phyloP scores from a whole-genome alignment of 2,329 filamentous ascomycete genomes.

The Ambrosiella xylebori region DNA sequence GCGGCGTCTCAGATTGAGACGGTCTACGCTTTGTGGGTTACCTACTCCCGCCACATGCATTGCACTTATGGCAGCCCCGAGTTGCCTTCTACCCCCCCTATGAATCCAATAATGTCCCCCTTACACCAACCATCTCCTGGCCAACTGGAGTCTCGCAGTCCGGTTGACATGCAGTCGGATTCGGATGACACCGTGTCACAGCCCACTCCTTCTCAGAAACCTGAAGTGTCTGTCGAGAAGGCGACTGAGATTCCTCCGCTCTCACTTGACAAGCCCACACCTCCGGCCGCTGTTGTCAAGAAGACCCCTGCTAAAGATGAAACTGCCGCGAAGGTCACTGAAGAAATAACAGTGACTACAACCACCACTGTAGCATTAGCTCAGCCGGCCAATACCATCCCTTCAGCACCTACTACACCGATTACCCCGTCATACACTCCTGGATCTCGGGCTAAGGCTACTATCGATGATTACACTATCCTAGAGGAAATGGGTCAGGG shows the following conservation, averaged over 20 bases:
- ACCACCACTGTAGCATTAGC: not conserved
- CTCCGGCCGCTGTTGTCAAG: not conserved
- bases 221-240: not conserved
- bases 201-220: slow-evolving; percentile 16
- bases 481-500: slow-evolving; percentile 97
- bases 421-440: slow-evolving; percentile 44
- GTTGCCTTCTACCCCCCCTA: slow-evolving; percentile 39
- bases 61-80: slow-evolving; percentile 41
- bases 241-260: slow-evolving; percentile 2
- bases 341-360: not conserved
- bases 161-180: slow-evolving; percentile 12
- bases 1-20: slow-evolving; percentile 45
- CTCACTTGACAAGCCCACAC: slow-evolving; percentile 1
- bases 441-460: slow-evolving; percentile 19
- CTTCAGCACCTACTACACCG: slow-evolving; percentile 1
- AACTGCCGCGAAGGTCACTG: not conserved
- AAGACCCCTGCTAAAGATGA: not conserved
- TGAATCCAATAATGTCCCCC: slow-evolving; percentile 51
- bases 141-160: slow-evolving; percentile 27
- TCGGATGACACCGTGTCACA: slow-evolving; percentile 13
- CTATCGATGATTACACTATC: slow-evolving; percentile 77
- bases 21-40: slow-evolving; percentile 92
- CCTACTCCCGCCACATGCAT: slow-evolving; percentile 85
- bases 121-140: slow-evolving; percentile 65
- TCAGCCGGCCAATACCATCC: not conserved